Percentiles rank a stretch among this genome's conserved stretches.
Evolutionary conservation across 805 yeast genomes (phyloP).

Genomic region (Henningerozyma blattae): DNA sequence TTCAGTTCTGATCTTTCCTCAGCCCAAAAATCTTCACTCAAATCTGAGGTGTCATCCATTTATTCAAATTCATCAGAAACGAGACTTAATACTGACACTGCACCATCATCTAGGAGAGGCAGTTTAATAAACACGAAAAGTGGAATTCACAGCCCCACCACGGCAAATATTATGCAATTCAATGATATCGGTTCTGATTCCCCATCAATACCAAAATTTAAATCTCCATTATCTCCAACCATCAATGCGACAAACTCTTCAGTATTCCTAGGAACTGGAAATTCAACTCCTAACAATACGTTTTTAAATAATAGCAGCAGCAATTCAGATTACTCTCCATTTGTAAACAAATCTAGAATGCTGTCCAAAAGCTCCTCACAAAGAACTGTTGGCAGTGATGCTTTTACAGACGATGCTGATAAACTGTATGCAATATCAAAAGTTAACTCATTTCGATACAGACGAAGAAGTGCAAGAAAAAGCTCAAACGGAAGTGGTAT

Average conservation of each 20-base stretch:
- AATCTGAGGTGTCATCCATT: constrained; percentile 17
- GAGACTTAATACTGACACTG: constrained; percentile 10
- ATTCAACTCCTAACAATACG: constrained; percentile 1
- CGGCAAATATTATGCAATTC: constrained; percentile 3
- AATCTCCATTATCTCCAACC: constrained; percentile 20
- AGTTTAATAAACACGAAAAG: constrained; percentile 9
- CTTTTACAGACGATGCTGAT: constrained; percentile 14
- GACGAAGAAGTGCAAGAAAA: constrained; percentile 20
- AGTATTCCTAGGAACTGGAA: constrained; percentile 2
- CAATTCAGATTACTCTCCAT: background rate
- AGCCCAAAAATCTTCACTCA: constrained; percentile 6
- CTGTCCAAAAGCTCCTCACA: constrained; percentile 21
- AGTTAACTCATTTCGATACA: constrained; percentile 15
- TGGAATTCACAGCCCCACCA: background rate
- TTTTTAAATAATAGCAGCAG: background rate
- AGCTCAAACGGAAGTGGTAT: constrained; percentile 14
- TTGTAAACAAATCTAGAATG: constrained; percentile 33
- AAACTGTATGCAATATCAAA: constrained; percentile 18
- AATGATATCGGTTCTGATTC: constrained; percentile 11
- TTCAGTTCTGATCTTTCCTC: constrained; percentile 8
- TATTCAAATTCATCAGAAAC: constrained; percentile 20
- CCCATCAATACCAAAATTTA: constrained; percentile 13
- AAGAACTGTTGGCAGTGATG: constrained; percentile 13
- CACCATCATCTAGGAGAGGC: constrained; percentile 10
- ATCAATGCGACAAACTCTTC: constrained; percentile 3